Base-by-base conservation (phyloP, 148 eudicot genomes). In the Silene conica region DNA sequence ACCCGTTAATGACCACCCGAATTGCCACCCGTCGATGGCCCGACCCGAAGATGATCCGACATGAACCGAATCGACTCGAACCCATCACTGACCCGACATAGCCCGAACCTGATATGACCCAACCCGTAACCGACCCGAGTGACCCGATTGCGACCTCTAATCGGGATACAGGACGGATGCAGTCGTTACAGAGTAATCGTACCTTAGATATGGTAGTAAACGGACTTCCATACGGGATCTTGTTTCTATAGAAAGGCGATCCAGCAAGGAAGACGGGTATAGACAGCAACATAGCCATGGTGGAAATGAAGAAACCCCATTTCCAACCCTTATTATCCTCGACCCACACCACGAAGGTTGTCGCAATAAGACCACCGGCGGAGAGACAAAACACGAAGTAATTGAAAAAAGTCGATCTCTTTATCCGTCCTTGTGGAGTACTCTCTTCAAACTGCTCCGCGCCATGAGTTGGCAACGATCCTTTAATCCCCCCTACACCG, bases 281-380 rank as follows among this genome's bases (percentile, higher is more conserved):
- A 0, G 98, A 89, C 26, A 87, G 71, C 50, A 94, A 70, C 8
- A 94, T 87, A 0, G 93, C 63, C 68, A 92, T 3, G 3, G 97
- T 94, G 5, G 93, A 82, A 67, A 92, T 81, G 3, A 87, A 86
- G 70, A 94, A 94, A 0, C 98, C 98, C 98, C 98, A 94, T 79
- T 88, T 82, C 98, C 98, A 94, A 0, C 98, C 98, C 76, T 82
- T 86, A 75, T 94, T 94, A 62, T 94, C 98, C 74, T 94, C 98
- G 31, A 94, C 60, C 98, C 98, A 94, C 34, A 94, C 97, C 22
- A 94, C 97, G 0, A 94, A 85, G 0, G 98, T 94, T n/a, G 91
- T 94, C 0, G 98, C 98, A 23, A 94, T 86, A 3, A 94, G 85
- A 23, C 82, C 97, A 5, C 98, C 98, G 21, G 78, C 76, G 0